Evolutionary conservation across 305 asterid genomes (phyloP).

Genomic region (Fraxinus platypoda): DNA sequence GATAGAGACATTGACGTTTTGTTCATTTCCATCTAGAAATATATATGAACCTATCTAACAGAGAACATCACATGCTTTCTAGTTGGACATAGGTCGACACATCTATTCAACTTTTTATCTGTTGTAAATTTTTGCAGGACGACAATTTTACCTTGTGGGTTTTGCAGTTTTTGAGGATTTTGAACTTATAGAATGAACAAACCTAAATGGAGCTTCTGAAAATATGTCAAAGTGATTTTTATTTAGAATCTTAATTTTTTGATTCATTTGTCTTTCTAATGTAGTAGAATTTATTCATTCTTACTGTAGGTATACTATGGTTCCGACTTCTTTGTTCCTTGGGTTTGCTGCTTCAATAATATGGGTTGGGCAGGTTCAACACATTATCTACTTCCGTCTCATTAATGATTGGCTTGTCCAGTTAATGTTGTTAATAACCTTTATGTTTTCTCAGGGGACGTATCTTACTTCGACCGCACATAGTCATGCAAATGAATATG

Average conservation of each 20-base stretch:
- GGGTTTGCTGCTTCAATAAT: slow-evolving; percentile 85
- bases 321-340: slow-evolving; percentile 76
- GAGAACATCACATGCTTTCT: background rate
- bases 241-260: background rate
- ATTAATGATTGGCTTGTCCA: background rate
- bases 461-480: slow-evolving; percentile 83
- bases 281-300: slow-evolving; percentile 18
- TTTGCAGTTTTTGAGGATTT: slow-evolving; percentile 4
- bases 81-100: background rate
- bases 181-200: background rate
- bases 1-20: background rate
- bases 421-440: background rate
- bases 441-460: slow-evolving; percentile 60
- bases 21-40: background rate
- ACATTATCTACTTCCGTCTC: background rate
- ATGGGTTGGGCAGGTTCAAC: slow-evolving; percentile 83
- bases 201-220: slow-evolving; percentile 6
- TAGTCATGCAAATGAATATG: slow-evolving; percentile 60
- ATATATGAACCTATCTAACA: background rate
- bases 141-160: background rate
- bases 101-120: background rate
- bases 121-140: background rate
- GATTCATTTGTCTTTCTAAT: background rate
- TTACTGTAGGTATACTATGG: slow-evolving; percentile 74
- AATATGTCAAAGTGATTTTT: background rate